These are phyloP conservation scores for Debaryomycetaceae sp. DNA, from an alignment of 1,139 yeast genomes.

Conservation along the genomic window DNA sequence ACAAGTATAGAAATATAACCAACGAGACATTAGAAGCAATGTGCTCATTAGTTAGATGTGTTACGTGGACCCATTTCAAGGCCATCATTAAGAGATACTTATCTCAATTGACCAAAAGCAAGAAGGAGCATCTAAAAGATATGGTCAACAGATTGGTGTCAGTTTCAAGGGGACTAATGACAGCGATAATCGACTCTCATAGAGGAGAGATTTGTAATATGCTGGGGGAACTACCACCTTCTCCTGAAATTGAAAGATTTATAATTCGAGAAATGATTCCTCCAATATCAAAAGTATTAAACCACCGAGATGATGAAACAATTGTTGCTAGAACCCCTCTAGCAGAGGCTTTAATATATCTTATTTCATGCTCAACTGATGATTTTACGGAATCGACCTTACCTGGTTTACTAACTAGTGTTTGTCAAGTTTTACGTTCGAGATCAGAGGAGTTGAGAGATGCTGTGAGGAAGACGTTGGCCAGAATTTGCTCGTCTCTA, in stretches of 20 bases:
- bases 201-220: conserved; percentile 12
- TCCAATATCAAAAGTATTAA: conserved; percentile 56
- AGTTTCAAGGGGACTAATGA: conserved; percentile 51
- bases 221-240: conserved; percentile 25
- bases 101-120: conserved; percentile 45
- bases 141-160: conserved; percentile 63
- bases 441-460: conserved; percentile 88
- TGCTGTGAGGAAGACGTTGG: conserved; percentile 73
- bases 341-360: conserved; percentile 76
- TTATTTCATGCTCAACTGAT: conserved; percentile 60
- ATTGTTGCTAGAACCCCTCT: conserved; percentile 72
- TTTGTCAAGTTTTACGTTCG: conserved; percentile 85
- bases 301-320: conserved; percentile 71
- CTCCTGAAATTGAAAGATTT: conserved; percentile 48
- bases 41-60: conserved; percentile 52
- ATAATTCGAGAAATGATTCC: conserved; percentile 61
- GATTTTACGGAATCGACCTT: conserved; percentile 55
- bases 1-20: conserved; percentile 66
- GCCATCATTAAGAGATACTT: conserved; percentile 74
- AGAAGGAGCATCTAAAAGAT: conserved; percentile 54
- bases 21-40: conserved; percentile 70
- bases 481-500: conserved; percentile 57
- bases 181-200: conserved; percentile 15
- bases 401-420: conserved; percentile 78
- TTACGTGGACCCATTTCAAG: conserved; percentile 78